phyloP scores from a whole-genome alignment of 2,329 filamentous ascomycete species.

The Fusarium denticulatum region DNA sequence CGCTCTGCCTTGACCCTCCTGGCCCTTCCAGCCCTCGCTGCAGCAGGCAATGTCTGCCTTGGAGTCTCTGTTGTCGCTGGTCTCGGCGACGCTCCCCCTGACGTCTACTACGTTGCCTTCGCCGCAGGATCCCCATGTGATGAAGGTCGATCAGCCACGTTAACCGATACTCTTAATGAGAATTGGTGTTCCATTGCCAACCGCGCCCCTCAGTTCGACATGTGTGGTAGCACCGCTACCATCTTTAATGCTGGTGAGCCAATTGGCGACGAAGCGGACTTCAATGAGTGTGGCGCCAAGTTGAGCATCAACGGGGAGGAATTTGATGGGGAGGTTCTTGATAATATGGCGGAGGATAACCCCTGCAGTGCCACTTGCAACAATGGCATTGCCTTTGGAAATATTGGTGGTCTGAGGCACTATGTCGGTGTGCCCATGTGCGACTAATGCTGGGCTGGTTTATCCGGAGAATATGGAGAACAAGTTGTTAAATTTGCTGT shows the following conservation, averaged over 20 bases:
- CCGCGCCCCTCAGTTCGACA: not conserved
- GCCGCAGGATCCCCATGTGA: not conserved
- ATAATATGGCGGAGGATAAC: not conserved
- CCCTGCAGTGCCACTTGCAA: not conserved
- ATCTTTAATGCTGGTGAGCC: not conserved
- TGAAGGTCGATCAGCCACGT: not conserved
- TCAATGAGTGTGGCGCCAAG: not conserved
- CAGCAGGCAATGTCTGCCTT: not conserved
- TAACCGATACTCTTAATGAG: not conserved
- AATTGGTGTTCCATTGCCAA: not conserved
- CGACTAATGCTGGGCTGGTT: not conserved
- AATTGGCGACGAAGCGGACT: not conserved
- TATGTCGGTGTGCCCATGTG: not conserved
- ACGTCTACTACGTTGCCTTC: not conserved
- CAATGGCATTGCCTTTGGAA: not conserved
- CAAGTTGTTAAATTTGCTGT: too few relatives aligned
- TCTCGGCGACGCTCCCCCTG: not conserved
- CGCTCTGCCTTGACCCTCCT: accelerated
- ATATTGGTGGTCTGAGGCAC: not conserved
- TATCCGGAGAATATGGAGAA: too few relatives aligned
- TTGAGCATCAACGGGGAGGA: not conserved
- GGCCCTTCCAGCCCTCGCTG: not conserved
- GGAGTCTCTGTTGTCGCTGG: not conserved
- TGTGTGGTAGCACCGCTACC: not conserved
- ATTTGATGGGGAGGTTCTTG: not conserved